Percentiles rank a stretch among this genome's conserved stretches.
phyloP scores from a whole-genome alignment of 1,139 yeast genomes.

The Meyerozyma sp. region DNA sequence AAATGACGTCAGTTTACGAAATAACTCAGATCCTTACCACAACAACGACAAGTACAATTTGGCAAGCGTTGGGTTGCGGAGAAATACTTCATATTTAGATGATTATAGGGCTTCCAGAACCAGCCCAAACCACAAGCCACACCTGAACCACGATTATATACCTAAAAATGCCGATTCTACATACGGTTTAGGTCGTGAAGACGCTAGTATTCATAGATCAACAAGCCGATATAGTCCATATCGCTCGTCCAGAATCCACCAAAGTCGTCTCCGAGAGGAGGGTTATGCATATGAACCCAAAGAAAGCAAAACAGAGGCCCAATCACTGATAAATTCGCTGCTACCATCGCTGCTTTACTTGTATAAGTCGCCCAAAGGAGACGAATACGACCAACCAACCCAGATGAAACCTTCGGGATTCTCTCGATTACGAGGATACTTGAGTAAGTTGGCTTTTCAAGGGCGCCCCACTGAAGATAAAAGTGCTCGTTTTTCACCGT shows the following conservation, averaged over 20 bases:
- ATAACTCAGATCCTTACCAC: not conserved
- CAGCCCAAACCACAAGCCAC: not conserved
- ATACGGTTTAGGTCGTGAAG: not conserved
- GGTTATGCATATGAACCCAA: not conserved
- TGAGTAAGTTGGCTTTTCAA: not conserved
- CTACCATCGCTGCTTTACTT: not conserved
- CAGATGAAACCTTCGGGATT: not conserved
- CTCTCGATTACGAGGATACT: not conserved
- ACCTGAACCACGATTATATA: not conserved
- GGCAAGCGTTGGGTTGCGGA: not conserved
- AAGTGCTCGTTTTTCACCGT: no score
- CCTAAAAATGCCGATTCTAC: not conserved
- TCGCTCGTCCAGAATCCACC: not conserved
- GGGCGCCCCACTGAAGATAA: not conserved
- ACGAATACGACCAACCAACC: not conserved
- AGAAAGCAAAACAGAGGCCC: not conserved
- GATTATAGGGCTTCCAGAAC: not conserved
- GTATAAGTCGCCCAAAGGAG: not conserved
- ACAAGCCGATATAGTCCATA: not conserved
- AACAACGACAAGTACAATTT: not conserved
- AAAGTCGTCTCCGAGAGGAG: not conserved
- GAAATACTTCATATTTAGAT: not conserved
- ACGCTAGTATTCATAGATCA: not conserved
- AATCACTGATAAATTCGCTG: no score
- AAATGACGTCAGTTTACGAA: not conserved